These are phyloP conservation scores for Saitozyma podzolica DNA, from an alignment of 768 basidiomycete species.

Conservation along the genomic window DNA sequence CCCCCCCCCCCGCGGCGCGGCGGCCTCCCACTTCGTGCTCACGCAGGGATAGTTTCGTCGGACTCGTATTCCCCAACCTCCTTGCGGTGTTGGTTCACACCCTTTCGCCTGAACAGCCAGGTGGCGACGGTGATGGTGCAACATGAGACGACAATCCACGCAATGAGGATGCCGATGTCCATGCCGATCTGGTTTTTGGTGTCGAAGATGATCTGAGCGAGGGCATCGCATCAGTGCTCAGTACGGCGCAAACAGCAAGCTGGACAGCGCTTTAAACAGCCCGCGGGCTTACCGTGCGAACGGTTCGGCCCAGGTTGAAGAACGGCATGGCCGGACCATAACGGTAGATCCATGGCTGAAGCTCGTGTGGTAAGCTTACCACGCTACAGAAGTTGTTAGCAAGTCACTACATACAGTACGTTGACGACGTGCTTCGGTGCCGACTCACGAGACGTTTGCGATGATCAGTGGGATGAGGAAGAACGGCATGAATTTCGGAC, in stretches of 20 bases:
- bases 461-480: constrained; percentile 50
- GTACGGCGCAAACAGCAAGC: no score
- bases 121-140: constrained; percentile 46
- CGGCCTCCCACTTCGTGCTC: no score
- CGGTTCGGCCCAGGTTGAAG: constrained; percentile 39
- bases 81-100: constrained; percentile 28
- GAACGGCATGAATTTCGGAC: constrained; percentile 52
- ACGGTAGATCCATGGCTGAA: constrained; percentile 50
- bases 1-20: no score
- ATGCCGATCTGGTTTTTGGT: constrained; percentile 49
- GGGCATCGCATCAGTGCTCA: no score
- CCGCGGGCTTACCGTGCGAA: constrained; percentile 35
- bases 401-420: no score
- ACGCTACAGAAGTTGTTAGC: constrained; percentile 15
- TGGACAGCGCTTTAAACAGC: not conserved
- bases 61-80: constrained; percentile 15
- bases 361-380: constrained; percentile 44
- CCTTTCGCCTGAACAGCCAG: constrained; percentile 35
- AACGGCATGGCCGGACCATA: constrained; percentile 52
- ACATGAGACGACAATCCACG: constrained; percentile 43
- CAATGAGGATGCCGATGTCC: constrained; percentile 48
- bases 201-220: constrained; percentile 47
- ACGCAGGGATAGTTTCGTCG: no score
- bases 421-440: no score
- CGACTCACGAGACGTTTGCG: constrained; percentile 40